These are phyloP conservation scores for Platismatia glauca DNA, from an alignment of 495 filamentous ascomycete species.

Conservation along the genomic window DNA sequence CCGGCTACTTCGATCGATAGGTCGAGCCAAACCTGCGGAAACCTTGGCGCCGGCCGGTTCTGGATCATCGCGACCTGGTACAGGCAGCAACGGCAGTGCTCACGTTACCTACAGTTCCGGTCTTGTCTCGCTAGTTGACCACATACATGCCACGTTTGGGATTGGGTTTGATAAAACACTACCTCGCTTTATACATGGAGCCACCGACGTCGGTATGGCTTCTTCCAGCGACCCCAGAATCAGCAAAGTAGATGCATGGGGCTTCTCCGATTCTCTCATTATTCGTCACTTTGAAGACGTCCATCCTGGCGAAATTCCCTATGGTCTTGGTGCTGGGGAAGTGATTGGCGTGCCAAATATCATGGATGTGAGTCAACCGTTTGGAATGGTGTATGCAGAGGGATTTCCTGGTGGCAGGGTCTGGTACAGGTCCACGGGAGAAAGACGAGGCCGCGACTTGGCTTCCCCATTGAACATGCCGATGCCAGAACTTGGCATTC, in stretches of 20 bases:
- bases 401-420: slow-evolving; percentile 69
- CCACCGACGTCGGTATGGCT: slow-evolving; percentile 62
- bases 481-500: slow-evolving; percentile 55
- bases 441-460: slow-evolving; percentile 71
- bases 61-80: slow-evolving; percentile 38
- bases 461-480: slow-evolving; percentile 42
- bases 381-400: slow-evolving; percentile 77
- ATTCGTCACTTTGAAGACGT: slow-evolving; percentile 69
- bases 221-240: slow-evolving; percentile 66
- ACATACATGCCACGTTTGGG: slow-evolving; percentile 65
- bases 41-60: slow-evolving; percentile 44
- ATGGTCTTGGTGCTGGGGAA: slow-evolving; percentile 67
- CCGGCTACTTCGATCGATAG: slow-evolving; percentile 69
- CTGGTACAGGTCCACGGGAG: slow-evolving; percentile 66
- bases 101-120: slow-evolving; percentile 75
- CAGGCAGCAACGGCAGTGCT: slow-evolving; percentile 46
- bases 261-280: slow-evolving; percentile 61
- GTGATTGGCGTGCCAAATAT: slow-evolving; percentile 69
- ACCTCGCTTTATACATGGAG: slow-evolving; percentile 72
- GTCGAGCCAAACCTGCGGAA: slow-evolving; percentile 62
- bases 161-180: slow-evolving; percentile 53
- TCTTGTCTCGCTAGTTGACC: slow-evolving; percentile 61
- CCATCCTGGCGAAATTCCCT: slow-evolving; percentile 63
- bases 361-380: slow-evolving; percentile 80
- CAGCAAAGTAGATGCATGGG: slow-evolving; percentile 78